Evolutionary conservation across 2,329 filamentous ascomycete species (phyloP), one percentile per base, ranked within the genome.

Genomic region (Lecanosticta acicola): DNA sequence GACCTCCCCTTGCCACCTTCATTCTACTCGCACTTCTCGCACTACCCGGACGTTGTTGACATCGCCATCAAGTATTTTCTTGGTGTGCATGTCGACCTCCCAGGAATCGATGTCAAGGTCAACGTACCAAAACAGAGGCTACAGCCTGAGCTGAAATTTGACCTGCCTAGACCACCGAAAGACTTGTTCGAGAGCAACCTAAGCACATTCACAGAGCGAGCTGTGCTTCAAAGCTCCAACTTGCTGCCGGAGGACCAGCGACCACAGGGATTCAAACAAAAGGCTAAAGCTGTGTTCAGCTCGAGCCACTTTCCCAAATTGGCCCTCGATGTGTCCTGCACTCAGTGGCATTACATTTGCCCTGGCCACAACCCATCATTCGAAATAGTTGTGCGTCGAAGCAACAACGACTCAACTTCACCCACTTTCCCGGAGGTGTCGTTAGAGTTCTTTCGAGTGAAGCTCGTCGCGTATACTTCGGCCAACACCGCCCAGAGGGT

Each of bases 221-320:
- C 42, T 3, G 49, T 20, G 7, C 32, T 60, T 3, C 51, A 57
- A 19, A 59, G 51, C 32, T 46, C 56, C 16, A 32, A 52, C 13
- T 45, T 60, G 2, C 47, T 59, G 2, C 55, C 54, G 2, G 49
- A 52, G 33, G 47, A 48, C 11, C 29, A 51, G 16, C 53, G 55
- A 4, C 55, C 56, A 4, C 35, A 21, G 19, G 53, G 53, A 1
- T 53, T 57, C 39, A 52, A 54, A 24, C 42, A 53, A 39, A 58
- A 55, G 26, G 47, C 56, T 10, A 58, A 49, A 29, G 53, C 53
- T 8, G 46, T 54, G 11, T 55, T 57, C 36, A 51, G 43, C 4
- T 52, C 54, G 2, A 49, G 42, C 18, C 41, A 51, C 17, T 56
- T 55, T 18, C 54, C 56, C 3, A 51, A 37, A 4, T 53, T 56